Conservation (phyloP, 2,329 filamentous ascomycete genomes). For the Fonsecaea nubica region DNA sequence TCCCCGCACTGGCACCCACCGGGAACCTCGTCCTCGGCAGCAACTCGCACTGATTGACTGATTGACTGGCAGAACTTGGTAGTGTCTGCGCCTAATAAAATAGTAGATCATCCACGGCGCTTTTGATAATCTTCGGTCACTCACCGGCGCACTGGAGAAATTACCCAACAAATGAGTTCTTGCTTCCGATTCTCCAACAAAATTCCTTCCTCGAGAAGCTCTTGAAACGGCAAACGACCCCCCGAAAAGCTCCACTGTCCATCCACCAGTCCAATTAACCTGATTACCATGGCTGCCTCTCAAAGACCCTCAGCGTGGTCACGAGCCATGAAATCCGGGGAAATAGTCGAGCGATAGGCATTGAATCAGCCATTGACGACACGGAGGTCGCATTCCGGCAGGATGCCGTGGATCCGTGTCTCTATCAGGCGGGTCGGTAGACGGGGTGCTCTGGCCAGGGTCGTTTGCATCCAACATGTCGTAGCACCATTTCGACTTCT, state of each 20-base stretch:
- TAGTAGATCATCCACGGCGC: background rate
- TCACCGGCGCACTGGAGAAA: background rate
- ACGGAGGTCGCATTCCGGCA: constrained; percentile 22
- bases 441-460: background rate
- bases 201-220: background rate
- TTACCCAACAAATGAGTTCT: background rate
- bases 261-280: background rate
- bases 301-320: background rate
- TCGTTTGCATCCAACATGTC: constrained; percentile 2
- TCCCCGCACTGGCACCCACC: constrained; percentile 7
- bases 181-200: background rate
- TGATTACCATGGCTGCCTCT: background rate
- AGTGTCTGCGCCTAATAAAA: background rate
- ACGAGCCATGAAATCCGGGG: constrained; percentile 18
- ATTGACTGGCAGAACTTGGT: background rate
- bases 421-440: constrained; percentile 3
- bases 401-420: constrained; percentile 17
- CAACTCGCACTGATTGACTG: background rate
- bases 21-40: background rate
- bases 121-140: background rate
- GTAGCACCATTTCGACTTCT: constrained; percentile 6
- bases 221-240: background rate
- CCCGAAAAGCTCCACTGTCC: background rate
- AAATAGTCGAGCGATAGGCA: background rate
- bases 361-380: constrained; percentile 8